Conservation (phyloP, 2,329 filamentous ascomycete genomes). For the Clarireedia sp. region DNA sequence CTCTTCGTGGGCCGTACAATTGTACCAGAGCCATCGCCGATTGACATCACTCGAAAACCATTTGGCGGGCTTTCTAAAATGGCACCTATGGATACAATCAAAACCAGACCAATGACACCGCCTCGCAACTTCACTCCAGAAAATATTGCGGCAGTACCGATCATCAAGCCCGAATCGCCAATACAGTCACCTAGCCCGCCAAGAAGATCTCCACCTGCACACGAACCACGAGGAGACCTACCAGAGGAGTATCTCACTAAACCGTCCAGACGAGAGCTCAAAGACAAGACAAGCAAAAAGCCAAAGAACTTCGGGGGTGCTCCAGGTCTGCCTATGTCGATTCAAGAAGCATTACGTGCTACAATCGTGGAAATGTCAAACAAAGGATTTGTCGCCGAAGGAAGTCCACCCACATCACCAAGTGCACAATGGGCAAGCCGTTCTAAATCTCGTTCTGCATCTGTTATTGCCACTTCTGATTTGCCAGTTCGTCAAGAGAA, state of each 20-base stretch:
- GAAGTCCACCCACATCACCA: background rate
- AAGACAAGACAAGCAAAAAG: conserved; percentile 9
- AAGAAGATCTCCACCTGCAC: background rate
- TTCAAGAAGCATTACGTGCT: conserved; percentile 8
- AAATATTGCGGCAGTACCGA: background rate
- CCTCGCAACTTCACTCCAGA: background rate
- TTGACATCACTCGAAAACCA: conserved; percentile 9
- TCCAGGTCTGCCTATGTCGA: conserved; percentile 1
- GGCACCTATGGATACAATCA: background rate
- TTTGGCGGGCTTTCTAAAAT: background rate
- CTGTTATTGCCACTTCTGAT: conserved; percentile 17
- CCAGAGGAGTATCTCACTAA: conserved; percentile 10
- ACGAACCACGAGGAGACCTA: conserved; percentile 8
- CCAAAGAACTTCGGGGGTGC: background rate
- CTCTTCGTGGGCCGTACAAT: conserved; percentile 27
- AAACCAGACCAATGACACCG: background rate
- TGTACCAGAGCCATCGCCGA: conserved; percentile 19
- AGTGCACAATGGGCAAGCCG: background rate
- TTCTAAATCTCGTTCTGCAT: conserved; percentile 5
- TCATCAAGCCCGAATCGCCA: background rate
- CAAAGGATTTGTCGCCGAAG: background rate
- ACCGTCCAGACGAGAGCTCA: conserved; percentile 15
- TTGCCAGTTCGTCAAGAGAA: conserved; percentile 25
- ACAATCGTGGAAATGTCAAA: background rate
- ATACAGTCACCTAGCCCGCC: background rate